Evolutionary conservation across 306 rosid species (phyloP).

Genomic region (Senna siamea): DNA sequence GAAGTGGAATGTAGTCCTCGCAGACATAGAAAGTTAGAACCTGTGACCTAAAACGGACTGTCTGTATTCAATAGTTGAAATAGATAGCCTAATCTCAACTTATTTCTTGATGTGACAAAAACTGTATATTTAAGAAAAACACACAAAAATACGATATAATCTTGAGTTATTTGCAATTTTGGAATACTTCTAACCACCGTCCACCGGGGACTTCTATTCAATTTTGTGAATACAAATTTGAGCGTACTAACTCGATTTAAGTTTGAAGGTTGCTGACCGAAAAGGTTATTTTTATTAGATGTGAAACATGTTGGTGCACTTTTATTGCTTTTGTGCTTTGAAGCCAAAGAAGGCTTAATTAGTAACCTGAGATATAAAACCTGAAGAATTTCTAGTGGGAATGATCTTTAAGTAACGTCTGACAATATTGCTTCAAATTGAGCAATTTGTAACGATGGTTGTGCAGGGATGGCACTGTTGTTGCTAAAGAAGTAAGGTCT

Average conservation of each 20-base stretch:
- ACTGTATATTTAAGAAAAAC: too few species aligned
- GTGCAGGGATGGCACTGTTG: background rate
- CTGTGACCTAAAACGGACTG: background rate
- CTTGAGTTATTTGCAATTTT: background rate
- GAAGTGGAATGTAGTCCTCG: too few species aligned
- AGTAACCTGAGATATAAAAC: background rate
- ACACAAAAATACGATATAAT: too few species aligned
- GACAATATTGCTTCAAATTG: background rate
- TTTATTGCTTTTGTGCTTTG: background rate
- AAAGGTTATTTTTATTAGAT: too few species aligned
- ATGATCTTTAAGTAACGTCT: background rate
- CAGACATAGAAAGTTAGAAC: background rate
- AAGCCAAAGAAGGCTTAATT: background rate
- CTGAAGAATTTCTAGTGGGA: background rate
- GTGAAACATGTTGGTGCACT: background rate
- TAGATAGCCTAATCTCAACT: background rate
- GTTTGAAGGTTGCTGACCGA: too few species aligned
- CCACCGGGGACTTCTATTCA: background rate
- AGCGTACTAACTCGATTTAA: background rate
- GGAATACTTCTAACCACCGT: background rate
- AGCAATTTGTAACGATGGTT: constrained; percentile 2
- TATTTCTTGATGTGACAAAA: background rate
- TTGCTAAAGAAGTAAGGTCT: constrained; percentile 19
- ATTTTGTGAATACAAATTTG: background rate
- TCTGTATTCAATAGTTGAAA: background rate